phyloP scores from a whole-genome alignment of 176 grass and related monocot species.

The Juncus inflexus region DNA sequence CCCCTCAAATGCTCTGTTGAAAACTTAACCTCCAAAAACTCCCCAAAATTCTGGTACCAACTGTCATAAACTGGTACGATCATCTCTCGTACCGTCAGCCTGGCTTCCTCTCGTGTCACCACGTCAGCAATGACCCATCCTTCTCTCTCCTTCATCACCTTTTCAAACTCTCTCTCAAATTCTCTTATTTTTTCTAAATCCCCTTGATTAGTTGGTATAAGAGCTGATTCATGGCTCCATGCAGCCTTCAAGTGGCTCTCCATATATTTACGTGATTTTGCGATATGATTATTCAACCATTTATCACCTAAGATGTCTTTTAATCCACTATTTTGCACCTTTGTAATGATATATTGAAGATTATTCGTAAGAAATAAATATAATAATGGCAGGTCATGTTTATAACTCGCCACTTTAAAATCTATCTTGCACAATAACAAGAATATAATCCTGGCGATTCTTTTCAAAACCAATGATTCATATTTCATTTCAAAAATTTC shows the following conservation, averaged over 20 bases:
- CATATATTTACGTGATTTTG: constrained; percentile 37
- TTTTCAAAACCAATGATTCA: constrained; percentile 13
- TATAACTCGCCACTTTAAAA: constrained; percentile 49
- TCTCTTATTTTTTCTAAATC: constrained; percentile 22
- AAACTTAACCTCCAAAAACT: neutral
- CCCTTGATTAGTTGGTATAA: constrained; percentile 10
- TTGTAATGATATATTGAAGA: constrained; percentile 50
- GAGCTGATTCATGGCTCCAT: constrained; percentile 29
- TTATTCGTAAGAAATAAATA: constrained; percentile 87
- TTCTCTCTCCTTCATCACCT: constrained; percentile 30
- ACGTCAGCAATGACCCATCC: constrained; percentile 50
- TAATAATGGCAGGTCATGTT: constrained; percentile 30
- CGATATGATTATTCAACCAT: constrained; percentile 40
- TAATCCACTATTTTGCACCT: constrained; percentile 36
- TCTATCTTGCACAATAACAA: constrained; percentile 62
- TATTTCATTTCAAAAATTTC: neutral
- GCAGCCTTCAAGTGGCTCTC: constrained; percentile 36
- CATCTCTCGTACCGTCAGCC: constrained; percentile 26
- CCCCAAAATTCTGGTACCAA: constrained; percentile 39
- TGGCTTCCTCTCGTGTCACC: constrained; percentile 17
- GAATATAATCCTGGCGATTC: constrained; percentile 35
- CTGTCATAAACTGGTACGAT: constrained; percentile 45
- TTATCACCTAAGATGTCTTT: constrained; percentile 33
- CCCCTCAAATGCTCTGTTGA: constrained; percentile 35
- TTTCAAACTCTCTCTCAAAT: constrained; percentile 10